Conservation (phyloP, 73 alveolate species). For the Tetrahymena elliotti region DNA sequence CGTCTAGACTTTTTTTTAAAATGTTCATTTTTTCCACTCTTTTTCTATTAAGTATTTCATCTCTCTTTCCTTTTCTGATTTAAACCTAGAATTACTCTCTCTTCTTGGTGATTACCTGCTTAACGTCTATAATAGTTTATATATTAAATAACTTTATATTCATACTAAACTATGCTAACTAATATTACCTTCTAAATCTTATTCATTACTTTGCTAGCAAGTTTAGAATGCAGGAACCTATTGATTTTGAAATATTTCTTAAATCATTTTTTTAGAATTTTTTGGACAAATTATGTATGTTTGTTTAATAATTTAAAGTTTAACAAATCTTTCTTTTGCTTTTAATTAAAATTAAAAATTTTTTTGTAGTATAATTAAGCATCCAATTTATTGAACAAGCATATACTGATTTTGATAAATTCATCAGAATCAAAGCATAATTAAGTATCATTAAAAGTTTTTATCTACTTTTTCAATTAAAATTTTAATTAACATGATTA, state of each 20-base stretch:
- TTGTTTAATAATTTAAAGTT: not conserved
- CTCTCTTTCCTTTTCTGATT: not conserved
- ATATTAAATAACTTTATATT: no score
- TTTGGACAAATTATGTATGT: not conserved
- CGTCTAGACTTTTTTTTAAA: not conserved
- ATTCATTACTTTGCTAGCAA: not conserved
- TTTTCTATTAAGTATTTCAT: not conserved
- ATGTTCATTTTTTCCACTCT: not conserved
- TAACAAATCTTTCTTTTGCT: not conserved
- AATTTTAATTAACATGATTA: no score
- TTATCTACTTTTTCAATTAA: not conserved
- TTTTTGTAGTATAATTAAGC: not conserved
- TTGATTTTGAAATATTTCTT: not conserved
- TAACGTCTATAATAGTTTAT: not conserved
- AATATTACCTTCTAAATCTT: not conserved
- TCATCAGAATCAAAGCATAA: not conserved
- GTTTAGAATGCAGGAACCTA: not conserved
- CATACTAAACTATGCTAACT: not conserved
- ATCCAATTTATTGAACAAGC: not conserved
- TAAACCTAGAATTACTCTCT: not conserved
- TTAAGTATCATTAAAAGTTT: not conserved
- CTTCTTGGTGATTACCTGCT: not conserved
- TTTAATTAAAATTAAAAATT: not conserved
- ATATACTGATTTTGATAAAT: not conserved
- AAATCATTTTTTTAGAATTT: not conserved